Evolutionary conservation across 495 filamentous ascomycete species (phyloP), one percentile per base, ranked within the genome.

Genomic region (Choiromyces venosus): DNA sequence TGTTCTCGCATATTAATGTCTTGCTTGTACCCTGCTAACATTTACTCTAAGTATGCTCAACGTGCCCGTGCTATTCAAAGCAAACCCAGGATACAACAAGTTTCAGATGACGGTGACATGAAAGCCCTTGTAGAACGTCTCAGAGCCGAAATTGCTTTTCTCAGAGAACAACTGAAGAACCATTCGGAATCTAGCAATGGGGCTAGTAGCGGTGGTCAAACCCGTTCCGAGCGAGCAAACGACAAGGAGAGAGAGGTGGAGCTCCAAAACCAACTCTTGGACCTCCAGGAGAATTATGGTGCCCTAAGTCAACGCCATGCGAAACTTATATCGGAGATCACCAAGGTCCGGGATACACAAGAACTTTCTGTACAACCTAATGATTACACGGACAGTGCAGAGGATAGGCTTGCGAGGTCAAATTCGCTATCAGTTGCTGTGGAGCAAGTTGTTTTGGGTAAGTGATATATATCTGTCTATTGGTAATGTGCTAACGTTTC

Each of bases 1-100:
- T 52, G 46, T 7, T 21, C 33, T 56, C 9, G 33, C 65, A 35
- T 42, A 9, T 66, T 18, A 67, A 56, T 40, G 21, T 33, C 38
- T 37, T 37, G 21, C 52, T 67, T 29, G 4, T 36, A 64, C 14
- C 37, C 65, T 33, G 52, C 69, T 79, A 68, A 79, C 64, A 68
- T 7, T 67, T 10, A 38, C 29, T 38, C 29, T 33, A 83, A 97
- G 82, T 99, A 99, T 83, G 95, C 95, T 37, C 95, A 97, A 84
- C 89, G 95, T 73, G 96, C 95, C 71, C 89, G 95, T 80, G 93
- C 93, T 0, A 99, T 99, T 73, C 95, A 99, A 84, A 97, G 92
- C 85, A 97, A 97, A 80, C 95, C 95, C 14, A 88, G 92, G 56
- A 97, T 99, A 73, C 95, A 99, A 81, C 93, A 97, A 80, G 85